These are phyloP conservation scores for Nitzschia sp. DNA, from an alignment of 108 stramenopile genomes.

Conservation along the genomic window DNA sequence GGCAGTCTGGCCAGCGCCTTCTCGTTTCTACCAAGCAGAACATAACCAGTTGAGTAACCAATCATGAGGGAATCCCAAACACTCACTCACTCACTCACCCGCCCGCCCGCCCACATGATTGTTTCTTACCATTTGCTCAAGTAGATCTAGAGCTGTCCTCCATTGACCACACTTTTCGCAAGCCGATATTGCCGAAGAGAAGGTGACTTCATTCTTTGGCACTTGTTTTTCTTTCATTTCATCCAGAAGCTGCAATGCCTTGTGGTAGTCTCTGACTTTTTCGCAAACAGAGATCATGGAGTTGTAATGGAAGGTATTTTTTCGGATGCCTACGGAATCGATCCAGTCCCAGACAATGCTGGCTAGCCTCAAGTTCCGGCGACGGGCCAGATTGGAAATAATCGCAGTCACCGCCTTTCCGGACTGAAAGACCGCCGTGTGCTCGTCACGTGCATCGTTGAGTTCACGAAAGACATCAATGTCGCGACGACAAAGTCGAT, in stretches of 20 bases:
- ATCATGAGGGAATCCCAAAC: neutral
- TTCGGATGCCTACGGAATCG: slow-evolving; percentile 51
- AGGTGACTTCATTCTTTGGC: slow-evolving; percentile 84
- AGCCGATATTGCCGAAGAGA: slow-evolving; percentile 79
- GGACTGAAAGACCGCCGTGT: slow-evolving; percentile 57
- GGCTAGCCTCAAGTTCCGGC: slow-evolving; percentile 65
- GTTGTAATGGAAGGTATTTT: slow-evolving; percentile 82
- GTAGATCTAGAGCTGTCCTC: slow-evolving; percentile 73
- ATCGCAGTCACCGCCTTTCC: slow-evolving; percentile 80
- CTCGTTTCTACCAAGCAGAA: slow-evolving; percentile 39
- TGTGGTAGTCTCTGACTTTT: slow-evolving; percentile 68
- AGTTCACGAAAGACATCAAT: slow-evolving; percentile 58
- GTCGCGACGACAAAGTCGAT: slow-evolving; percentile 51
- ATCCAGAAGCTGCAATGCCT: slow-evolving; percentile 63
- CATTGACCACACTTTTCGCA: slow-evolving; percentile 88
- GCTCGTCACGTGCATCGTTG: slow-evolving; percentile 44
- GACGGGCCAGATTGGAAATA: slow-evolving; percentile 66
- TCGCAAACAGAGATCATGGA: slow-evolving; percentile 81
- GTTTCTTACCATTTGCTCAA: slow-evolving; percentile 66
- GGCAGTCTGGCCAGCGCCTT: slow-evolving; percentile 68
- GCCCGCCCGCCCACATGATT: neutral
- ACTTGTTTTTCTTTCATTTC: slow-evolving; percentile 78
- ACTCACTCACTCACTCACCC: neutral
- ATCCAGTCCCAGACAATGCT: slow-evolving; percentile 79
- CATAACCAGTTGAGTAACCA: neutral